phyloP scores from a whole-genome alignment of 1,139 yeast genomes.

The Debaryomyces sp. region DNA sequence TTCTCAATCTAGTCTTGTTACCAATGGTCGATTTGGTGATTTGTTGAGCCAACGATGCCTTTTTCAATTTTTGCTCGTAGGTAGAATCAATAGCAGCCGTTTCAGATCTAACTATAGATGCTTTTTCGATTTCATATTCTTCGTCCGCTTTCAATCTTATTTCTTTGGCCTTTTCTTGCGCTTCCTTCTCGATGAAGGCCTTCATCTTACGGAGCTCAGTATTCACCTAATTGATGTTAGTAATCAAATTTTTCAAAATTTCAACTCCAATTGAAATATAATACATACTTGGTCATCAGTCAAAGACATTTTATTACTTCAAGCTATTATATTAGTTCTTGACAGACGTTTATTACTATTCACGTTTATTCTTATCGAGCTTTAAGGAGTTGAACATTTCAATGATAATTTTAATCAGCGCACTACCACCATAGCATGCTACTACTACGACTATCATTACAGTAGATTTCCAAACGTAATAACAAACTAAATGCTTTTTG shows the following conservation, averaged over 20 bases:
- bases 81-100: conserved; percentile 82
- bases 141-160: conserved; percentile 95
- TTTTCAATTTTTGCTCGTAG: conserved; percentile 84
- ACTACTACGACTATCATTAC: neutral
- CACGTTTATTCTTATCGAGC: neutral
- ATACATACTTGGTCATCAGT: conserved; percentile 51
- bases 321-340: neutral
- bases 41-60: conserved; percentile 91
- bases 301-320: conserved; percentile 36
- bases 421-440: conserved; percentile 4
- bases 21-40: conserved; percentile 93
- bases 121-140: conserved; percentile 97
- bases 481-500: neutral
- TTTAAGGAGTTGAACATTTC: conserved; percentile 6
- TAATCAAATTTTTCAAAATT: neutral
- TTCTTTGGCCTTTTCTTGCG: conserved; percentile 98
- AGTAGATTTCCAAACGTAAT: neutral
- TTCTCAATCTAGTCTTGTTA: conserved; percentile 91
- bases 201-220: conserved; percentile 98
- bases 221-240: conserved; percentile 60
- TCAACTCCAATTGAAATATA: neutral
- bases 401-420: conserved; percentile 1
- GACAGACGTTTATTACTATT: neutral
- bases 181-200: conserved; percentile 98
- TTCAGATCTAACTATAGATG: conserved; percentile 90